These are phyloP conservation scores for Podospora comata DNA, from an alignment of 495 filamentous ascomycete genomes.

Conservation along the genomic window DNA sequence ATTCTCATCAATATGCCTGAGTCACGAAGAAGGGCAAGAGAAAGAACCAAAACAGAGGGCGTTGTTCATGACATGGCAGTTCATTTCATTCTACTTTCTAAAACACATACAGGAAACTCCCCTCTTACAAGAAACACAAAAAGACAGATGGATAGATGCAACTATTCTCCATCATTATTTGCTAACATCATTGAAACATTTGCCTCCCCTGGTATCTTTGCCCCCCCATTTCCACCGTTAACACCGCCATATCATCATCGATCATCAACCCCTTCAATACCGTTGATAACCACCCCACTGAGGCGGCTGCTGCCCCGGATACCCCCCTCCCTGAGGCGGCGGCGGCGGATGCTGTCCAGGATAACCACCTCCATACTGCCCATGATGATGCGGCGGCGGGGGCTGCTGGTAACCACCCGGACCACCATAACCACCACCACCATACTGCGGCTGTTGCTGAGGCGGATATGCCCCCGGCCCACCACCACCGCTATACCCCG, in stretches of 20 bases:
- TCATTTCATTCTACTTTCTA: too few relatives aligned
- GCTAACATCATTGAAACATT: not conserved
- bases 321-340: not conserved
- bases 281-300: constrained; percentile 19
- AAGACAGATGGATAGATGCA: too few relatives aligned
- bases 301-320: constrained; percentile 16
- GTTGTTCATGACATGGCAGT: too few relatives aligned
- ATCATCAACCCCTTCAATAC: constrained; percentile 9
- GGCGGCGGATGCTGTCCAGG: constrained; percentile 6
- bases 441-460: constrained; percentile 10
- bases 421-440: not conserved
- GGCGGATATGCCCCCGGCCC: not conserved
- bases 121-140: too few relatives aligned
- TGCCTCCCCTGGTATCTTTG: not conserved
- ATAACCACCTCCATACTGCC: constrained; percentile 10
- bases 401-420: not conserved
- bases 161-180: too few relatives aligned
- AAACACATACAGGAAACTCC: too few relatives aligned
- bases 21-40: too few relatives aligned
- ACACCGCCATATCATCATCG: not conserved
- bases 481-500: constrained; percentile 13
- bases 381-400: constrained; percentile 8
- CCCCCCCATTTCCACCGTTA: not conserved
- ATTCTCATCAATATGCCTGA: too few relatives aligned
- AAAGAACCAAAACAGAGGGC: too few relatives aligned